Evolutionary conservation across 345 rosid genomes (phyloP).

Genomic region (Crucihimalaya himalaica): DNA sequence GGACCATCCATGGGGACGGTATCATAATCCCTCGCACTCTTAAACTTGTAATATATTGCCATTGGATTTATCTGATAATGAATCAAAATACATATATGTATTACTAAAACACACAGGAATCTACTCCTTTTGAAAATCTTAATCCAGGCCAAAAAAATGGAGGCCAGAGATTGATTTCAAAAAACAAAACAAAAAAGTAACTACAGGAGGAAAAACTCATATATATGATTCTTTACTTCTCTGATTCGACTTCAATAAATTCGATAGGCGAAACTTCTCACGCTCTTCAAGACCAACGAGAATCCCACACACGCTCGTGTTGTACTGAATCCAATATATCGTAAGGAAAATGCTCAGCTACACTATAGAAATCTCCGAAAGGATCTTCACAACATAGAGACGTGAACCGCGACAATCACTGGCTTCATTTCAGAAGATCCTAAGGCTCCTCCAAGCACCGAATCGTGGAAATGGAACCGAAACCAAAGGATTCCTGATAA

Average conservation of each 20-base stretch:
- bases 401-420: neutral
- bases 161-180: conserved; percentile 13
- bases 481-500: neutral
- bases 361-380: neutral
- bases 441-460: neutral
- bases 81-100: conserved; percentile 20
- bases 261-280: conserved; percentile 12
- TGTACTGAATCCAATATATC: neutral
- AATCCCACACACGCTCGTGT: conserved; percentile 1
- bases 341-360: conserved; percentile 8
- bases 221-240: conserved; percentile 31
- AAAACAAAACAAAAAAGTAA: conserved; percentile 5
- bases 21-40: conserved; percentile 98
- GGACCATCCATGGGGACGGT: conserved; percentile 90
- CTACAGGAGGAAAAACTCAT: conserved; percentile 25
- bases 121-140: conserved; percentile 15
- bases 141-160: neutral
- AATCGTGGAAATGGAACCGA: neutral
- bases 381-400: conserved; percentile 3
- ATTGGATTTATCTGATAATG: conserved; percentile 48
- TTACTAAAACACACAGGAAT: conserved; percentile 25
- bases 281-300: conserved; percentile 8
- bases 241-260: conserved; percentile 22
- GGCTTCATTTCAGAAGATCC: conserved; percentile 23
- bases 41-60: conserved; percentile 99